A percentile compares a stretch with the other conserved stretches of the same genome.
Evolutionary conservation across 129 eudicot species (phyloP).

Genomic region (Chrysanthemum lavandulifolium): DNA sequence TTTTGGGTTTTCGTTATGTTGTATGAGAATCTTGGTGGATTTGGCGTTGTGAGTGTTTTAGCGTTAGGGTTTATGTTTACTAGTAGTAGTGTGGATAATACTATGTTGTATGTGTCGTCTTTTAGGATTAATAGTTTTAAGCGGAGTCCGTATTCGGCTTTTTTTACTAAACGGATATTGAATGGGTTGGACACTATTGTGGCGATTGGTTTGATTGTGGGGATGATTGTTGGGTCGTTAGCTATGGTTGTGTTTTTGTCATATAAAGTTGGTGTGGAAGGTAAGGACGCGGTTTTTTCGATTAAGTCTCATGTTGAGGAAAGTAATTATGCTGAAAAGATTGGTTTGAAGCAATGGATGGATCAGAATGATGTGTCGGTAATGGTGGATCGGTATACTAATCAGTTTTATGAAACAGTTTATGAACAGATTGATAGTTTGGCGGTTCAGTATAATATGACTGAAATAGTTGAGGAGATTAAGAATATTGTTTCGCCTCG

Average conservation of each 20-base stretch:
- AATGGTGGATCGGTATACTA: slow-evolving; percentile 74
- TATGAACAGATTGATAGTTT: slow-evolving; percentile 78
- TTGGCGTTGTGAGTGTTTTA: slow-evolving; percentile 58
- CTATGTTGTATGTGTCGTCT: slow-evolving; percentile 69
- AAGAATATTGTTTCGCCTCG: slow-evolving; percentile 40
- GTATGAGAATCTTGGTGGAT: slow-evolving; percentile 67
- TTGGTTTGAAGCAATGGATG: slow-evolving; percentile 88
- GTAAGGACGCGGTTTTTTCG: slow-evolving; percentile 73
- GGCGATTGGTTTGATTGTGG: slow-evolving; percentile 79
- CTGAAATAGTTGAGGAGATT: slow-evolving; percentile 69
- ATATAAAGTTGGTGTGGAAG: slow-evolving; percentile 83
- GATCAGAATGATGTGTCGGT: slow-evolving; percentile 89
- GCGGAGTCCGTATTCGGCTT: slow-evolving; percentile 43
- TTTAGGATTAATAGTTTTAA: slow-evolving; percentile 72
- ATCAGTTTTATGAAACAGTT: slow-evolving; percentile 66
- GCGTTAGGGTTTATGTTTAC: slow-evolving; percentile 75
- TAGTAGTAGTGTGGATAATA: slow-evolving; percentile 52
- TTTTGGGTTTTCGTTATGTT: slow-evolving; percentile 86
- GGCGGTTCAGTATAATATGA: slow-evolving; percentile 89
- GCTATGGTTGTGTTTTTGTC: slow-evolving; percentile 66
- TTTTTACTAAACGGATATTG: slow-evolving; percentile 64
- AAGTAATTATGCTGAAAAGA: slow-evolving; percentile 86
- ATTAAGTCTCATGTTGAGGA: slow-evolving; percentile 79
- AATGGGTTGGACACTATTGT: slow-evolving; percentile 67
- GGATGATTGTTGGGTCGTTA: slow-evolving; percentile 70